Evolutionary conservation across 805 yeast genomes (phyloP), one percentile per base, ranked within the genome.

Genomic region (Saccharomyces eubayanus): DNA sequence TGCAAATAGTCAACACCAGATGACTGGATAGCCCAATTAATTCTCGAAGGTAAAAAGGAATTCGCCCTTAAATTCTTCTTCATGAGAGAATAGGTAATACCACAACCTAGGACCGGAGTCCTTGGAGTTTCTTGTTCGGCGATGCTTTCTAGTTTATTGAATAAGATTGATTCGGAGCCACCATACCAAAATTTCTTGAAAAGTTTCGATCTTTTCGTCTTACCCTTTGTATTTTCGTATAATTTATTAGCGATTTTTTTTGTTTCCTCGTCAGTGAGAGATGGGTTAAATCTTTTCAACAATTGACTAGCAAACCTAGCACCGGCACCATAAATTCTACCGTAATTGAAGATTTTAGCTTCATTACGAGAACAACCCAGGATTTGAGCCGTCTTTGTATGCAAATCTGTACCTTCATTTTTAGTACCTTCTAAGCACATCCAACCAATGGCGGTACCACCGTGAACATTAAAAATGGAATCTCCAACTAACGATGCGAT

Each of bases 341-440:
- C 98, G 71, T 94, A 94, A 66, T 94, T 94, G 77, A 94, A 95
- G 8, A 91, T 82, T 63, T 94, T 94, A 5, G 99, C 99, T 58
- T 94, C 96, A 62, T 85, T 83, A 68, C 99, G 77, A 28, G 87
- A 81, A 51, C 95, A 91, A 0, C 96, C 96, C 66, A 94, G 71
- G 59, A 95, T 90, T 10, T 78, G 77, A 0, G 99, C 97, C 0
- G 98, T 94, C 59, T 87, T 90, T 0, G 97, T 89, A 67, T 94
- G 99, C 56, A 95, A 72, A 72, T 94, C 99, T 0, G 99, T 95
- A 4, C 94, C 95, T 52, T 87, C 92, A 53, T 74, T 76, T 71
- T 94, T 94, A 3, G 92, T 83, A 20, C 99, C 99, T 73, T 94
- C 99, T 53, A 94, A 76, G 1, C 97, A 91, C 99, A 94, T 95